Base-by-base conservation (phyloP, 257 asterid genomes). In the Henckelia pumila region DNA sequence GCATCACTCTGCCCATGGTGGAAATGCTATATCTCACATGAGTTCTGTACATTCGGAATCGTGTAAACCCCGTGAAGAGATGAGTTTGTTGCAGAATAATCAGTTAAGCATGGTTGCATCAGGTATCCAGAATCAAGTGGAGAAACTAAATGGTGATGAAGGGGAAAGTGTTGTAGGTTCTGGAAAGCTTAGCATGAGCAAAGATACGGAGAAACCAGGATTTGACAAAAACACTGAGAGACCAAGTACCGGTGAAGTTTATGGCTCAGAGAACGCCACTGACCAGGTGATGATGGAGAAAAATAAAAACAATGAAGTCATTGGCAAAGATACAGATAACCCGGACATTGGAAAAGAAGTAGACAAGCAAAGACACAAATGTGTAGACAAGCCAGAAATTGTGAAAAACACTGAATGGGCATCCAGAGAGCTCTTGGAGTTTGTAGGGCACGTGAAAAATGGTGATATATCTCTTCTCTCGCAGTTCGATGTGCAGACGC, bases 361-460 rank as follows among this genome's bases (percentile, higher is more conserved):
- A 35, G 76, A 64, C 26, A 60, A 56, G 32, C 44, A 63, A 35
- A 67, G 30, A 20, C 60, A 32, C 53, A 62, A 33, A 68, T 79
- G 63, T 73, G 20, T 73, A 21, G 75, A 80, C 68, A 77, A 75
- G 70, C 75, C 49, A 26, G 73, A 60, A 61, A 70, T 24, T 71
- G 60, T 67, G 53, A 56, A 75, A 33, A 70, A 26, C 68, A 66
- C 63, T 69, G 89, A 76, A 58, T 88, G 96, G 98, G 95, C 89
- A 53, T 78, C 97, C 11, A 81, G 84, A 59, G 93, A 83, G 71
- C 87, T 88, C 35, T 64, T 88, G 80, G 94, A 92, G 77, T 84
- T 89, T 78, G 95, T 92, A 72, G 84, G 86, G 23, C 84, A 82
- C 64, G 61, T 84, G 88, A 92, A 81, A 79, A 86, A 85, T 71